Conservation (phyloP, 768 basidiomycete species). For the Lentinula aciculospora region DNA sequence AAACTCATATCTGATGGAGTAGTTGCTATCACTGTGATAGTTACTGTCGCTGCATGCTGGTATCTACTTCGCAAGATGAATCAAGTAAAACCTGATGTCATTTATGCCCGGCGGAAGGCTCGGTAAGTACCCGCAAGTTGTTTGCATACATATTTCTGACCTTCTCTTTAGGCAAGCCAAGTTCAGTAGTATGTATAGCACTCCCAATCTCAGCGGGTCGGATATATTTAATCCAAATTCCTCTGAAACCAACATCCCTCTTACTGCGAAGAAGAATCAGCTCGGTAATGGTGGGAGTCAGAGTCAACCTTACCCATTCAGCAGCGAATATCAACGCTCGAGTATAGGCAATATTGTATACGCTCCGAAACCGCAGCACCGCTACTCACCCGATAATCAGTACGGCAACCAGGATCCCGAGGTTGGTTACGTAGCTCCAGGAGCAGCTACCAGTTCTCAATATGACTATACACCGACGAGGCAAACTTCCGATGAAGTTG, state of each 20-base stretch:
- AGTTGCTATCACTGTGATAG: conserved; percentile 57
- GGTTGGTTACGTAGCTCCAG: not conserved
- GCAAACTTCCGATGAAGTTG: conserved; percentile 11
- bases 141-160: not conserved
- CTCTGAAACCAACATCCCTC: conserved; percentile 31
- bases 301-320: conserved; percentile 7
- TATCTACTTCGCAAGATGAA: conserved; percentile 75
- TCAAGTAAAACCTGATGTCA: conserved; percentile 57
- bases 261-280: conserved; percentile 14
- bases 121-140: conserved; percentile 33
- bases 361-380: conserved; percentile 6
- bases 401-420: not conserved
- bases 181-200: conserved; percentile 20
- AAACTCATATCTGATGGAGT: conserved; percentile 67
- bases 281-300: not conserved
- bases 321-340: conserved; percentile 2
- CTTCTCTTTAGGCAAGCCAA: conserved; percentile 46
- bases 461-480: conserved; percentile 5
- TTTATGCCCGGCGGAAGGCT: conserved; percentile 66
- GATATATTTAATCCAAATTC: conserved; percentile 21
- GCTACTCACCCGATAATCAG: not conserved
- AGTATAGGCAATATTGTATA: not conserved
- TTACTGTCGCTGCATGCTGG: conserved; percentile 79
- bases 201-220: conserved; percentile 2
- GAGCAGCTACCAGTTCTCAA: not conserved